Base-by-base conservation (phyloP, 2,329 filamentous ascomycete species). In the Alternaria metachromatica region DNA sequence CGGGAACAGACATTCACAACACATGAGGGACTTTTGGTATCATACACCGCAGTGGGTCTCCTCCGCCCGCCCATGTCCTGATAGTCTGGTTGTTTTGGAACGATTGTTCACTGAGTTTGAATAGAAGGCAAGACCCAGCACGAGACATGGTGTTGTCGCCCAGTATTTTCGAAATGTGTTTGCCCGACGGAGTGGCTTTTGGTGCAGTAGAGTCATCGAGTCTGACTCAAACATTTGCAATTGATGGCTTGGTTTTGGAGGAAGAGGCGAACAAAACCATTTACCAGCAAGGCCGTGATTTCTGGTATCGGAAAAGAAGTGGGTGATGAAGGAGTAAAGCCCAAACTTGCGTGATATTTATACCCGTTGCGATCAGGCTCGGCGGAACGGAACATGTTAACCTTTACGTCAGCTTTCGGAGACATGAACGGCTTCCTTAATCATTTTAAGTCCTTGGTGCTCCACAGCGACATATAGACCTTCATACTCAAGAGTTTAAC, bases 361-460 rank as follows among this genome's bases (percentile, higher is more conserved):
- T 18, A 41, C n/a, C 4, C 37, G 4, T 41, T 18, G 4, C 8
- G 15, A 18, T 1, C 37, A 11, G 15, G n/a, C 37, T 6, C 9
- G 1, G 9, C 4, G n/a, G 37, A 41, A 9, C n/a, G 9, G n/a
- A 18, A 41, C 37, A 41, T 41, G 37, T 1, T 3, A 1, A 11
- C 5, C 6, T 11, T 1, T 0, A 0, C 15, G 1, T 3, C 3
- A n/a, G 3, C 5, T 41, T 41, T 11, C 37, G 9, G 11, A 10
- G 37, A 41, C 8, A 41, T 41, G 7, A 5, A n/a, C 2, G 0
- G 15, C 0, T 41, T n/a, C 15, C 7, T 41, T n/a, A 4, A n/a
- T 2, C 15, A 18, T 18, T 41, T 41, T 6, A 3, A 41, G 0
- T 18, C 37, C 9, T 11, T 5, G 15, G 37, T 41, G 37, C 15